Evolutionary conservation across 2,329 filamentous ascomycete genomes (phyloP), one percentile per base, ranked within the genome.

Genomic region (Fusarium subglutinans): DNA sequence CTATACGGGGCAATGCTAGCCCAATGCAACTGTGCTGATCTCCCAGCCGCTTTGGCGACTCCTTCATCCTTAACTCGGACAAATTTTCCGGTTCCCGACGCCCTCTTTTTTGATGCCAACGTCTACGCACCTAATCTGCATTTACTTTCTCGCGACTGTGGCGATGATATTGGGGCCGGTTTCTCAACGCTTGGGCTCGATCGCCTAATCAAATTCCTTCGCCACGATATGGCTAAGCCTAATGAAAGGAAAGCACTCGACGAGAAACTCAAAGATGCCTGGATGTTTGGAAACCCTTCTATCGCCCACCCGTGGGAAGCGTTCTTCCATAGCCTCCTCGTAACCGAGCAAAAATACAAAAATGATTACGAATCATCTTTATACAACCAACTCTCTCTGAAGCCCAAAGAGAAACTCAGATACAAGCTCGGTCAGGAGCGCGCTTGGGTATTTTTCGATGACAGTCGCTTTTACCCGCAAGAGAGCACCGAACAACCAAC

Each of bases 1-100:
- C 35, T 75, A 14, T 69, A 74, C 38, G 62, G 61, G 22, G 66
- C 73, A 3, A 63, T 76, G 8, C 63, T 69, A 5, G 63, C 50
- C 0, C 67, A 72, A 15, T 75, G 70, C 37, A 40, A 57, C 11
- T 0, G 48, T 43, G 30, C 38, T 12, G 54, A 47, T 41, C 57
- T 74, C 5, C 26, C 54, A 41, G 17, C 60, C 4, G n/a, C 35
- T 35, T 17, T 17, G 5, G 17, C 28, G 18, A 5, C n/a, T 1
- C 37, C 37, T 12, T 20, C 60, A 64, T 33, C 30, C 30, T 33
- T 33, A 33, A 13, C 30, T 33, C 30, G 30, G 30, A 33, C 30
- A 13, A 4, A 3, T 3, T 33, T 33, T 33, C 30, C 30, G 30
- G 30, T 33, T 33, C 30, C 30, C 12, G 30, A 33, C 30, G 30